These are phyloP conservation scores for Pezicula radicicola DNA, from an alignment of 2,329 filamentous ascomycete species.

Conservation along the genomic window DNA sequence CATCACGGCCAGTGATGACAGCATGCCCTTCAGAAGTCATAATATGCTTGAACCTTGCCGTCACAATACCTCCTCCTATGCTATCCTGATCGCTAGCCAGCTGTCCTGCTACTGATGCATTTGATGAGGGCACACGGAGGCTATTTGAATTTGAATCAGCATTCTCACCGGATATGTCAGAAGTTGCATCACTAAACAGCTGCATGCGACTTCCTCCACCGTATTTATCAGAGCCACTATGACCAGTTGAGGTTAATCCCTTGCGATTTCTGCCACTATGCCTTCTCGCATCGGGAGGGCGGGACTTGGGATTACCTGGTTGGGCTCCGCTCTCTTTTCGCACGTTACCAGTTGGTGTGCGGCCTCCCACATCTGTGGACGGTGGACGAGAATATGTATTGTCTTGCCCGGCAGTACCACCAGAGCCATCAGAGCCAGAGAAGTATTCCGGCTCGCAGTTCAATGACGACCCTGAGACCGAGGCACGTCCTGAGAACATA, in stretches of 20 bases:
- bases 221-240: conserved; percentile 8
- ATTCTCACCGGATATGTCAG: conserved; percentile 17
- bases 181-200: conserved; percentile 20
- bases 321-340: neutral
- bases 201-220: conserved; percentile 17
- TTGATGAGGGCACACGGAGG: neutral
- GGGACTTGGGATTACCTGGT: neutral
- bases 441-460: conserved; percentile 19
- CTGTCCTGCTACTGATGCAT: conserved; percentile 1
- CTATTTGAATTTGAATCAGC: conserved; percentile 5
- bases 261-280: conserved; percentile 8
- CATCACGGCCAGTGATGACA: conserved; percentile 76
- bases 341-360: neutral
- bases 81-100: conserved; percentile 7
- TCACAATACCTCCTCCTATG: conserved; percentile 42
- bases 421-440: neutral
- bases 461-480: too few species aligned
- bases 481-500: conserved; percentile 1
- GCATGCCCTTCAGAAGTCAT: conserved; percentile 76
- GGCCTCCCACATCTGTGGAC: neutral
- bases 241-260: conserved; percentile 6
- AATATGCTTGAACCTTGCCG: conserved; percentile 75
- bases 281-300: neutral
- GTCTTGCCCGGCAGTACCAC: conserved; percentile 1
- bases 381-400: neutral